Evolutionary conservation across 495 filamentous ascomycete species (phyloP).

Genomic region (Pyronema omphalodes): DNA sequence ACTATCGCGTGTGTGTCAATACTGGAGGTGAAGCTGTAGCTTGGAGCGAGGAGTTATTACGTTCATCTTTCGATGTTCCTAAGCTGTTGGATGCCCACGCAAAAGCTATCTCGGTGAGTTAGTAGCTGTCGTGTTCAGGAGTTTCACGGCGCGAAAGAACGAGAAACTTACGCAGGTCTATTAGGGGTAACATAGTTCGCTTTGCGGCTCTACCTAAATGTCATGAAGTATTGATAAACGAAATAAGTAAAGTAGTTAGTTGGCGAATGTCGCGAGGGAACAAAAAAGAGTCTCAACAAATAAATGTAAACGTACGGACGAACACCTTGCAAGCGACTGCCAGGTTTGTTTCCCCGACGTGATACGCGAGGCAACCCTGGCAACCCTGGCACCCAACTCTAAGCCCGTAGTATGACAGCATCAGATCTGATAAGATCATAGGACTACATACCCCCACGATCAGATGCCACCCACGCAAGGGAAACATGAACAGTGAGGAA

Average conservation of each 20-base stretch:
- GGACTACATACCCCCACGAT: neutral
- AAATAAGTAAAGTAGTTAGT: no score
- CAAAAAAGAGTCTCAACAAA: no score
- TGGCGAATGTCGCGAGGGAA: no score
- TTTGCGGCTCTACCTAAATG: neutral
- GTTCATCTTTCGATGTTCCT: constrained; percentile 71
- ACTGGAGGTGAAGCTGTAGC: neutral
- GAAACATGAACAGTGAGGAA: no score
- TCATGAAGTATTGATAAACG: no score
- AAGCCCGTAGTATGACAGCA: no score
- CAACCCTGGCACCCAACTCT: no score
- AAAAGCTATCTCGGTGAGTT: constrained; percentile 40
- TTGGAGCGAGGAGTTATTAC: constrained; percentile 29
- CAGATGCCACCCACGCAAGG: neutral
- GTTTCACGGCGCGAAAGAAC: constrained; percentile 2
- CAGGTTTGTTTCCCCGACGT: no score
- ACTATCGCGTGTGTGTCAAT: constrained; percentile 35
- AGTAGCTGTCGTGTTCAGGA: constrained; percentile 7
- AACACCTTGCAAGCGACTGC: constrained; percentile 3
- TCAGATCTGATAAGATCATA: no score
- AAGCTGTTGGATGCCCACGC: constrained; percentile 41
- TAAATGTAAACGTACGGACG: no score
- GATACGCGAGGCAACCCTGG: no score
- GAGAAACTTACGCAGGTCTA: constrained; percentile 50
- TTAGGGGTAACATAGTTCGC: constrained; percentile 59